Percentiles rank a stretch among this genome's conserved stretches.
These are phyloP conservation scores for Dacryopinax primogenitus DNA, from an alignment of 768 basidiomycete genomes.

Conservation along the genomic window DNA sequence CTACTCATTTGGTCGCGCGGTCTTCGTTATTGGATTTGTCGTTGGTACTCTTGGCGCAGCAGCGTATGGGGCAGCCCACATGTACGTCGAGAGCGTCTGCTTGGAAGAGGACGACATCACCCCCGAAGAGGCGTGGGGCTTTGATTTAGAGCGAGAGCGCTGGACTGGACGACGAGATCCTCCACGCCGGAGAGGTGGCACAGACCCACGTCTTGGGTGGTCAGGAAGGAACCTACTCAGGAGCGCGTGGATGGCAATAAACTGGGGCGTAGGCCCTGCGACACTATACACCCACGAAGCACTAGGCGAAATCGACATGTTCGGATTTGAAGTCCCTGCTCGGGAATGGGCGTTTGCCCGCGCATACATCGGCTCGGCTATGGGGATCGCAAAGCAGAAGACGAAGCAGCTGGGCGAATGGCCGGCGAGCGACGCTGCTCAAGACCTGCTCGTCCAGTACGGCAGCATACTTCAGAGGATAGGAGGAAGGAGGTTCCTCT, in stretches of 20 bases:
- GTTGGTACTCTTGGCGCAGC: neutral
- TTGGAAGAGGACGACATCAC: neutral
- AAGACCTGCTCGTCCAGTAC: constrained; percentile 43
- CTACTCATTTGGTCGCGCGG: neutral
- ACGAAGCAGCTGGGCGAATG: neutral
- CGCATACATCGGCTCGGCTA: constrained; percentile 39
- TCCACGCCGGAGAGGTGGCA: constrained; percentile 36
- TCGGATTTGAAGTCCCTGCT: neutral
- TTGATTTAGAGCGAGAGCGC: neutral
- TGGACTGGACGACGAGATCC: neutral
- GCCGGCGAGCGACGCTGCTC: constrained; percentile 19
- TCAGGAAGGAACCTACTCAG: constrained; percentile 49
- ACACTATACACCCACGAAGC: constrained; percentile 26
- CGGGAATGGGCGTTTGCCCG: constrained; percentile 33
- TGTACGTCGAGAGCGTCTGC: neutral
- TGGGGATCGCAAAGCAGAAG: constrained; percentile 21
- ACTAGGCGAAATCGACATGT: neutral
- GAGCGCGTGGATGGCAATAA: constrained; percentile 56
- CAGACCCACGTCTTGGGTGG: constrained; percentile 56
- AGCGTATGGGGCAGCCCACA: neutral
- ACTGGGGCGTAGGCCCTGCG: constrained; percentile 53
- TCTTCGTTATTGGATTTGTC: neutral
- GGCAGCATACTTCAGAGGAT: constrained; percentile 49
- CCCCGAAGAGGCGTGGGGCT: neutral
- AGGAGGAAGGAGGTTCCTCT: constrained; percentile 38